A percentile compares a stretch with the other conserved stretches of the same genome.
Conservation (phyloP, 1,139 yeast genomes). For the Nakaseomyces sp. region DNA sequence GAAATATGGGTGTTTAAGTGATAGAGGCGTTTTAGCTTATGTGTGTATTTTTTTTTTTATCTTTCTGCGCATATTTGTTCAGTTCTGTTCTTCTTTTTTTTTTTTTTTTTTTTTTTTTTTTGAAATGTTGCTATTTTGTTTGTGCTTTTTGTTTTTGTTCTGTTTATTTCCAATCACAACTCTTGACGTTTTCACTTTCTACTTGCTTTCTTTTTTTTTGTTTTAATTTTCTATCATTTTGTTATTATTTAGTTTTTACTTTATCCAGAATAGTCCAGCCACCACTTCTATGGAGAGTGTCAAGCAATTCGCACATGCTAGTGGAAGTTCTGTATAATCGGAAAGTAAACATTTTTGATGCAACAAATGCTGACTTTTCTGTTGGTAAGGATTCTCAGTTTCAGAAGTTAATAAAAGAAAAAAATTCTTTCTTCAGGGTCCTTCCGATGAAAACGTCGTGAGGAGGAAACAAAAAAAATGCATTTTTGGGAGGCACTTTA, state of each 20-base stretch:
- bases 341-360: neutral
- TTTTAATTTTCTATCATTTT: neutral
- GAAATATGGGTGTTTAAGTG: neutral
- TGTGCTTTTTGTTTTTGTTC: no score
- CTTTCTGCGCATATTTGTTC: neutral
- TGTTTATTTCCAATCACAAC: no score
- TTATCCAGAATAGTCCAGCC: neutral
- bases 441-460: neutral
- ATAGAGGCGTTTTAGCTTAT: no score
- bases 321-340: no score
- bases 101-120: neutral
- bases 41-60: neutral
- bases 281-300: neutral
- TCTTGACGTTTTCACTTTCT: no score
- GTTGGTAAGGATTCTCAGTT: neutral
- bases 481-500: neutral
- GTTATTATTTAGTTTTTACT: neutral
- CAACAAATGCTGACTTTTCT: neutral
- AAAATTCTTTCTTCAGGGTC: neutral
- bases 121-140: no score
- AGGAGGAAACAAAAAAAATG: neutral
- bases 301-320: no score
- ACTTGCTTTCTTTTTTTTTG: neutral
- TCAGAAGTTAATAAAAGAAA: constrained; percentile 3
- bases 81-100: neutral